These are phyloP conservation scores for Rhododendron ovatum DNA, from an alignment of 148 eudicot genomes.

Conservation along the genomic window DNA sequence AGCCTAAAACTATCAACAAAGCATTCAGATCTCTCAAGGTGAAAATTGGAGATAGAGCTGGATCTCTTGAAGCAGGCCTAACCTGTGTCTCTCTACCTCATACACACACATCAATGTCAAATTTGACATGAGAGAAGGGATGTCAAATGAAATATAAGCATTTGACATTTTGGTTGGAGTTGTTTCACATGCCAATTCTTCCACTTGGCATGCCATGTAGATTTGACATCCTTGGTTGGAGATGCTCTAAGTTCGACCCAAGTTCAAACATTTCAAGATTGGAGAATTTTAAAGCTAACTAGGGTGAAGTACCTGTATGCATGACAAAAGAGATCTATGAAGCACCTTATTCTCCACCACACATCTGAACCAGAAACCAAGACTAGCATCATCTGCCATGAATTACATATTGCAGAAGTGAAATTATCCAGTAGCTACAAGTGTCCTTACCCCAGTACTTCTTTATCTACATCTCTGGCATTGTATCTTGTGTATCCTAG, in stretches of 20 bases:
- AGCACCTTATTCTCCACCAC: constrained; percentile 98
- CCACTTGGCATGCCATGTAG: too few species aligned
- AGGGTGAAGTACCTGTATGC: constrained; percentile 55
- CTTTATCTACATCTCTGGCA: constrained; percentile 80
- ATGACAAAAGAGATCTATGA: constrained; percentile 61
- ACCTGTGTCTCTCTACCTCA: neutral
- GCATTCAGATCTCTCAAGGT: neutral
- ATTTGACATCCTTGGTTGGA: too few species aligned
- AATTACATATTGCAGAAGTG: neutral
- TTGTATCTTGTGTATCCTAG: constrained; percentile 88
- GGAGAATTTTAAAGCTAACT: neutral
- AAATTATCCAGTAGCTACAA: neutral
- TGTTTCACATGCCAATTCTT: too few species aligned
- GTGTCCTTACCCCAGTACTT: constrained; percentile 79
- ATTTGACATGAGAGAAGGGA: too few species aligned
- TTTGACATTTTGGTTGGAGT: too few species aligned
- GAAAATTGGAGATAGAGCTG: neutral
- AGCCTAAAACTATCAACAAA: neutral
- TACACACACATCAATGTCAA: too few species aligned
- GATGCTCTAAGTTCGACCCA: too few species aligned
- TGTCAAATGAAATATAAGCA: too few species aligned
- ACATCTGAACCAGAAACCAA: constrained; percentile 49
- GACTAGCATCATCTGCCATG: constrained; percentile 15
- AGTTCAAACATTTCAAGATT: neutral
- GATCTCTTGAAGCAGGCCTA: constrained; percentile 4